A percentile compares a stretch with the other conserved stretches of the same genome.
phyloP scores from a whole-genome alignment of 2,329 filamentous ascomycete genomes.

The Aspergillus jensenii region DNA sequence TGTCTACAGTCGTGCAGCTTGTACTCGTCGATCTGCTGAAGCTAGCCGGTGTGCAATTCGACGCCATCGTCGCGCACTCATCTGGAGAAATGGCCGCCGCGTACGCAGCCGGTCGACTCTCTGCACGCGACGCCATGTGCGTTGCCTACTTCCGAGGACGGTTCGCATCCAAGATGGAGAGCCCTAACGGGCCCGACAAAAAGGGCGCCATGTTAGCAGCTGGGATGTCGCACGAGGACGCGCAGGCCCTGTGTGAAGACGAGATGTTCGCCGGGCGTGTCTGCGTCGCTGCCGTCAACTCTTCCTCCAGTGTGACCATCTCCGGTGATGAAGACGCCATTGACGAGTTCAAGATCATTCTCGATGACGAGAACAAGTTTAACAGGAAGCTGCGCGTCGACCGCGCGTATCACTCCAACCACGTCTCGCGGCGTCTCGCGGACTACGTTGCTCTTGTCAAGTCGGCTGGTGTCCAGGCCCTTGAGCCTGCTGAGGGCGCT shows the following conservation, averaged over 20 bases:
- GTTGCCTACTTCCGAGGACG: conserved; percentile 46
- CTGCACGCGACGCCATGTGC: conserved; percentile 36
- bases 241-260: not conserved
- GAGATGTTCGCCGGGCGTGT: not conserved
- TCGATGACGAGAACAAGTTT: not conserved
- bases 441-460: not conserved
- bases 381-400: not conserved
- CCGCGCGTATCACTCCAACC: conserved; percentile 13
- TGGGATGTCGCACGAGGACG: not conserved
- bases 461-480: not conserved
- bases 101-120: conserved; percentile 20
- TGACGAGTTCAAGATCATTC: not conserved
- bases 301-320: conserved; percentile 1
- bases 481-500: not conserved
- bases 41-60: conserved; percentile 25
- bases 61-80: conserved; percentile 28
- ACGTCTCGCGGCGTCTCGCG: conserved; percentile 2
- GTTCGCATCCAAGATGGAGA: conserved; percentile 7
- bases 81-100: conserved; percentile 44
- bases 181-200: conserved; percentile 28
- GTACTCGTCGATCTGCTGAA: conserved; percentile 29
- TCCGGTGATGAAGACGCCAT: conserved; percentile 5
- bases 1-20: conserved; percentile 32
- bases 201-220: not conserved
- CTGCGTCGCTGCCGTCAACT: conserved; percentile 6